Conservation (phyloP, 83 land plant species). For the Thuja plicata region DNA sequence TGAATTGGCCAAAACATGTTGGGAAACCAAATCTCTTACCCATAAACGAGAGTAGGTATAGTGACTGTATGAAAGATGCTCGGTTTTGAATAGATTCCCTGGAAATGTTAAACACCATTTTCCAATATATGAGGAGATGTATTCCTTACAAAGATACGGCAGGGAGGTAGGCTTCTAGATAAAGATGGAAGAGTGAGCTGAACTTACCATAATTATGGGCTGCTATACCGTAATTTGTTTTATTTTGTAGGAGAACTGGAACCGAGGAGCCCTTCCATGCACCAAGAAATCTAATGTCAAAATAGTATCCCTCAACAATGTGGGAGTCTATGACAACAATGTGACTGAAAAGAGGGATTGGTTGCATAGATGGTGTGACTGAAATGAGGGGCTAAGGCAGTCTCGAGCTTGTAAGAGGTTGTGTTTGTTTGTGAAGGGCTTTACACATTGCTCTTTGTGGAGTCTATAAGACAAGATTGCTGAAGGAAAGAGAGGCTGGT, state of each 20-base stretch:
- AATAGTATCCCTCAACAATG: not conserved
- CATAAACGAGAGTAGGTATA: not conserved
- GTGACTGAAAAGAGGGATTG: not conserved
- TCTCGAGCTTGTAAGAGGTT: not conserved
- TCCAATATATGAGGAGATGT: not conserved
- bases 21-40: not conserved
- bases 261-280: not conserved
- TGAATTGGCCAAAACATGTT: not conserved
- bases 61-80: not conserved
- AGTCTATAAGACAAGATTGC: not conserved
- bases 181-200: not conserved
- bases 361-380: not conserved
- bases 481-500: not conserved
- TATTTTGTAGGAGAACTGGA: not conserved
- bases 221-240: not conserved
- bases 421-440: not conserved
- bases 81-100: not conserved
- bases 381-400: not conserved
- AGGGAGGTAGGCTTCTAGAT: not conserved
- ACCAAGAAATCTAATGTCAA: not conserved
- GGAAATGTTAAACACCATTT: not conserved
- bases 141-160: not conserved
- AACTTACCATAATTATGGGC: not conserved
- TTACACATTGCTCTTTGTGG: no score
- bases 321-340: not conserved